phyloP scores from a whole-genome alignment of 2,329 filamentous ascomycete genomes.

The Myotisia sp. region DNA sequence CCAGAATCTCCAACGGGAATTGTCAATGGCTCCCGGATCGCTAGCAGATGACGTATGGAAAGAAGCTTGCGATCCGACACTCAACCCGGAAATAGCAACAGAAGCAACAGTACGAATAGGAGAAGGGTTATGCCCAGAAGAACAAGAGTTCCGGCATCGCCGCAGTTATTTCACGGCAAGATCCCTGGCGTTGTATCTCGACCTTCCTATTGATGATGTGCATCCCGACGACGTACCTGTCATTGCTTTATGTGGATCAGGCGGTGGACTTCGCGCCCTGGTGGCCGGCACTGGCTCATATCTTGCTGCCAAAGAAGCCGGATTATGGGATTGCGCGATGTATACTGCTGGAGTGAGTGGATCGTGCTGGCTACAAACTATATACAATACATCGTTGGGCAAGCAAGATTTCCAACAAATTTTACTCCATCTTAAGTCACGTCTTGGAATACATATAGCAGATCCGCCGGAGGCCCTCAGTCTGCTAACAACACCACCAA shows the following conservation, averaged over 20 bases:
- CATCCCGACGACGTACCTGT: slow-evolving; percentile 83
- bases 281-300: slow-evolving; percentile 84
- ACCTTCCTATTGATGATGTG: slow-evolving; percentile 62
- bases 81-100: slow-evolving; percentile 77
- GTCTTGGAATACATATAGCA: slow-evolving; percentile 77
- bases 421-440: slow-evolving; percentile 71
- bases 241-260: slow-evolving; percentile 89
- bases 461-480: slow-evolving; percentile 75
- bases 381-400: slow-evolving; percentile 71
- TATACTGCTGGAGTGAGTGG: slow-evolving; percentile 94
- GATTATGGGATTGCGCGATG: slow-evolving; percentile 83
- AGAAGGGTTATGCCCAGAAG: slow-evolving; percentile 64
- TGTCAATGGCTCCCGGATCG: slow-evolving; percentile 76
- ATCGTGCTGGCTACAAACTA: slow-evolving; percentile 83
- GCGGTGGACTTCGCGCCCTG: slow-evolving; percentile 76
- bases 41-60: slow-evolving; percentile 86
- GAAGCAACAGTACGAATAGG: slow-evolving; percentile 73
- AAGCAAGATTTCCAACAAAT: slow-evolving; percentile 52
- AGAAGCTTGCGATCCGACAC: slow-evolving; percentile 68
- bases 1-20: slow-evolving; percentile 70
- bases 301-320: slow-evolving; percentile 67
- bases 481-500: slow-evolving; percentile 72
- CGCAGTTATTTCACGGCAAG: slow-evolving; percentile 54
- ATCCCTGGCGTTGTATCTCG: slow-evolving; percentile 70
- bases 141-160: slow-evolving; percentile 57